Evolutionary conservation across 2,329 filamentous ascomycete species (phyloP).

Genomic region (Cladosporium sp.): DNA sequence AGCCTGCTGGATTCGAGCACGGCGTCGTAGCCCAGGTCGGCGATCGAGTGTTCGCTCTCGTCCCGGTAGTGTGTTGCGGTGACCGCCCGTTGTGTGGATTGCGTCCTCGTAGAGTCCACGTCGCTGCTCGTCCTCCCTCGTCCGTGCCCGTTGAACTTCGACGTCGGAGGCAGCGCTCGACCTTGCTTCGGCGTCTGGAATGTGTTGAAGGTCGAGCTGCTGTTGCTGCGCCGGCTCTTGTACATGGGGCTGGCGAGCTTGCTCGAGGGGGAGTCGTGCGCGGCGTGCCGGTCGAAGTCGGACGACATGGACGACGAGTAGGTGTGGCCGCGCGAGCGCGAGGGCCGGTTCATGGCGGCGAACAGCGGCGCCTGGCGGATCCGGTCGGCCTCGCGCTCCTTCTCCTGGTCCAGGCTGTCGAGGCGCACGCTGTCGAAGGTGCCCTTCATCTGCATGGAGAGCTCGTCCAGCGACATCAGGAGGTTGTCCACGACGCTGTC

Average conservation of each 20-base stretch:
- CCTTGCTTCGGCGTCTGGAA: conserved; percentile 11
- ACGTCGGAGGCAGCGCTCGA: conserved; percentile 1
- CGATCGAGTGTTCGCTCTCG: conserved; percentile 8
- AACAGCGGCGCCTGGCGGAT: conserved; percentile 21
- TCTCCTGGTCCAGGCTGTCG: conserved; percentile 14
- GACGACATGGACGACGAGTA: conserved; percentile 56
- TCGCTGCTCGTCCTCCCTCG: conserved; percentile 1
- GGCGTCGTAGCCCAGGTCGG: conserved; percentile 55
- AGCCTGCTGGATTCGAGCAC: conserved; percentile 54
- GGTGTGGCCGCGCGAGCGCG: conserved; percentile 51
- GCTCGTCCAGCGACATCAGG: conserved; percentile 84
- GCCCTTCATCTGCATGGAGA: conserved; percentile 39
- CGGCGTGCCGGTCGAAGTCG: conserved; percentile 42
- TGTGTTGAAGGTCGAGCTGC: conserved; percentile 60
- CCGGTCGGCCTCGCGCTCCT: conserved; percentile 13
- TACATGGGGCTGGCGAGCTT: conserved; percentile 19
- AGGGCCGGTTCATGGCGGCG: conserved; percentile 21
- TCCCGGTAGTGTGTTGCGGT: conserved; percentile 1
- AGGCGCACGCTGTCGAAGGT: conserved; percentile 9
- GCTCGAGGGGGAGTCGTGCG: conserved; percentile 28
- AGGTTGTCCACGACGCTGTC: conserved; percentile 95
- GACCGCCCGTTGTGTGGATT: not conserved
- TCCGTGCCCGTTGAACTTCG: conserved; percentile 3
- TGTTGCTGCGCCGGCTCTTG: conserved; percentile 65
- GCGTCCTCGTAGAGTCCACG: not conserved